Conservation (phyloP, 495 filamentous ascomycete genomes). For the Talaromyces liani region DNA sequence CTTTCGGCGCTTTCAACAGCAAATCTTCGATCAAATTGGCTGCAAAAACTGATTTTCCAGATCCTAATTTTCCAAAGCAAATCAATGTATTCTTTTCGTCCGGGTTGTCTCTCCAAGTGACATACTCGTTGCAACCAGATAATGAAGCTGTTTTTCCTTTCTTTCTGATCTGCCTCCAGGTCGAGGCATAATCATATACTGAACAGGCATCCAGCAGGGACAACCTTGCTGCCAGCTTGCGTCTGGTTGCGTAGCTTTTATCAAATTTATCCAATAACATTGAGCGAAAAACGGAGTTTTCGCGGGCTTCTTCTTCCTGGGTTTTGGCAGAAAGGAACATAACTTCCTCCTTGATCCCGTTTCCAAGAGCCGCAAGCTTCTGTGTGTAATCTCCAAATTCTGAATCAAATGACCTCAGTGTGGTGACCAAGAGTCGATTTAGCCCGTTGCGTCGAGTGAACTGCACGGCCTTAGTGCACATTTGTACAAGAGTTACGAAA, state of each 20-base stretch:
- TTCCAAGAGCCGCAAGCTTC: conserved; percentile 27
- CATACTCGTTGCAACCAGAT: conserved; percentile 17
- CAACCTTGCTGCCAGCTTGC: conserved; percentile 19
- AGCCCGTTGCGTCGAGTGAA: conserved; percentile 14
- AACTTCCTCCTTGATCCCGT: conserved; percentile 30
- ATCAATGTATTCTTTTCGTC: conserved; percentile 20
- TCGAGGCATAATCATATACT: conserved; percentile 29
- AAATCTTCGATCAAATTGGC: conserved; percentile 38
- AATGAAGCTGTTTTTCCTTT: conserved; percentile 28
- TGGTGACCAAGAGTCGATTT: background rate
- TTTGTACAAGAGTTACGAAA: conserved; percentile 31
- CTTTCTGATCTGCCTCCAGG: conserved; percentile 36
- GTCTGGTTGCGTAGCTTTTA: background rate
- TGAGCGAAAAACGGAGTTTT: conserved; percentile 13
- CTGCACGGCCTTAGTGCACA: conserved; percentile 30
- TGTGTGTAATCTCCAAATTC: conserved; percentile 15
- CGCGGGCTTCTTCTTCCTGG: conserved; percentile 24
- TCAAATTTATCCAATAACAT: background rate
- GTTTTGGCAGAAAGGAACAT: conserved; percentile 20
- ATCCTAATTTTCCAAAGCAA: conserved; percentile 31
- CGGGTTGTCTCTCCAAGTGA: conserved; percentile 25
- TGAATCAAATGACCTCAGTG: background rate
- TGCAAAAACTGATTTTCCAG: conserved; percentile 33
- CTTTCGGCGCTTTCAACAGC: conserved; percentile 16
- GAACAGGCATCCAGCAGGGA: conserved; percentile 31